Base-by-base conservation (phyloP, 2,329 filamentous ascomycete genomes). In the Aspergillus terreus region DNA sequence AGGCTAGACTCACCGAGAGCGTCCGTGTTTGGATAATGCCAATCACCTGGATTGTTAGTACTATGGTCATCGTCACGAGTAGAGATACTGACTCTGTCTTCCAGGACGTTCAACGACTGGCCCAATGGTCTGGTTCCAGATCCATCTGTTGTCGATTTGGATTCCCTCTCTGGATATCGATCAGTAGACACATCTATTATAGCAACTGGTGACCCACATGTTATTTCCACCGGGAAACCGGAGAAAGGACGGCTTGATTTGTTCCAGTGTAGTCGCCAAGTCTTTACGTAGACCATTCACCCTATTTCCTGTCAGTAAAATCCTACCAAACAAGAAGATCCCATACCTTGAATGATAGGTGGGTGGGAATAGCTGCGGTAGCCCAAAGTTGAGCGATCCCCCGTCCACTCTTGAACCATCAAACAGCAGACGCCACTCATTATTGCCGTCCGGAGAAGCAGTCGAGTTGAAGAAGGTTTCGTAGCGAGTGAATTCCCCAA, bases 141-240 rank as follows among this genome's bases (percentile, higher is more conserved):
- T 72, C 72, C 69, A 63, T 53, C 72, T 50, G 49, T 47, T 54
- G 40, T 67, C 57, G 55, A 70, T 44, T 38, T 58, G 44, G 15
- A 67, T 47, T 14, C 65, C 67, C 54, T 67, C 65, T 14, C 58
- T 61, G 44, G 2, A 4, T 11, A 6, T 4, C 2, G 1, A 44
- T 59, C 21, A 59, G 46, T 32, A 10, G 1, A 10, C 9, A 3
- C 21, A 3, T 30, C n/a, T 19, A 12, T 14, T 1, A 43, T 4
- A 1, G 3, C 4, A 4, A 1, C n/a, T 6, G 35, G 4, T 9
- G 35, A n/a, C 67, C 17, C 63, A 68, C 65, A 86, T 67, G 71
- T 84, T 85, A 62, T 85, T 85, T 7, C 83, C 84, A 5, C 85
- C 85, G 0, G 85, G 84, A 52, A 86, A 80, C 14, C 85, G 78